Evolutionary conservation across 768 basidiomycete genomes (phyloP).

Genomic region (Trametopsis cervina): DNA sequence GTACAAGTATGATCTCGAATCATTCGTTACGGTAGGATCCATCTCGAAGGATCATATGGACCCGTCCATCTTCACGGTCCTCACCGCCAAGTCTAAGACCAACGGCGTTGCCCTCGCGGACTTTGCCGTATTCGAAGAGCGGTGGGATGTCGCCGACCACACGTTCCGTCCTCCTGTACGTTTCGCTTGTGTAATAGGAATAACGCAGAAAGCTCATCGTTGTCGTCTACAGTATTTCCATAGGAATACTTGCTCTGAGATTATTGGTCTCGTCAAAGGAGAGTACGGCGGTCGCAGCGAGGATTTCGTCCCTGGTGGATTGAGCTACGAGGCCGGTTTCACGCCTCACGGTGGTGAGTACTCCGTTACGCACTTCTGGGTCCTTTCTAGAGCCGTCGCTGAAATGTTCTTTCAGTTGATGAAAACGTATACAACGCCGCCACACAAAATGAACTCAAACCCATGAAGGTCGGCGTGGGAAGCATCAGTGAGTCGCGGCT

Average conservation of each 20-base stretch:
- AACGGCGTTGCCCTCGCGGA: slow-evolving; percentile 52
- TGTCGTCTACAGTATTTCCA: slow-evolving; percentile 45
- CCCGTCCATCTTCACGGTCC: slow-evolving; percentile 62
- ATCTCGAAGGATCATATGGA: slow-evolving; percentile 67
- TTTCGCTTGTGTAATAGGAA: not conserved
- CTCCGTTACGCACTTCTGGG: not conserved
- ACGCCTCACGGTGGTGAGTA: slow-evolving; percentile 54
- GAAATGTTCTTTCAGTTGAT: slow-evolving; percentile 32
- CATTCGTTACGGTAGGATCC: slow-evolving; percentile 56
- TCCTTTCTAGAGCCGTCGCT: not conserved
- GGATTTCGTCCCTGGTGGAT: slow-evolving; percentile 53
- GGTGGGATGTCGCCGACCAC: slow-evolving; percentile 55
- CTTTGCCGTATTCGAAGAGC: slow-evolving; percentile 55
- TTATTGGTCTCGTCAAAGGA: slow-evolving; percentile 62
- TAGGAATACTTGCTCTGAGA: slow-evolving; percentile 54
- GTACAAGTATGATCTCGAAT: slow-evolving; percentile 60
- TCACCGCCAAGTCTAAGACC: slow-evolving; percentile 58
- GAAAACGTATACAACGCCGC: slow-evolving; percentile 58
- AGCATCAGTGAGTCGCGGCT: slow-evolving; percentile 41
- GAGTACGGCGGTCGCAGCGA: slow-evolving; percentile 57
- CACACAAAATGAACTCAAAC: slow-evolving; percentile 41
- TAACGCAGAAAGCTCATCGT: not conserved
- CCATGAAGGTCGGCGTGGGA: slow-evolving; percentile 45
- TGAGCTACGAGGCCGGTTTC: slow-evolving; percentile 58
- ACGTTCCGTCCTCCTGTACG: slow-evolving; percentile 58